Conservation (phyloP, 257 asterid genomes). For the Solanum etuberosum region DNA sequence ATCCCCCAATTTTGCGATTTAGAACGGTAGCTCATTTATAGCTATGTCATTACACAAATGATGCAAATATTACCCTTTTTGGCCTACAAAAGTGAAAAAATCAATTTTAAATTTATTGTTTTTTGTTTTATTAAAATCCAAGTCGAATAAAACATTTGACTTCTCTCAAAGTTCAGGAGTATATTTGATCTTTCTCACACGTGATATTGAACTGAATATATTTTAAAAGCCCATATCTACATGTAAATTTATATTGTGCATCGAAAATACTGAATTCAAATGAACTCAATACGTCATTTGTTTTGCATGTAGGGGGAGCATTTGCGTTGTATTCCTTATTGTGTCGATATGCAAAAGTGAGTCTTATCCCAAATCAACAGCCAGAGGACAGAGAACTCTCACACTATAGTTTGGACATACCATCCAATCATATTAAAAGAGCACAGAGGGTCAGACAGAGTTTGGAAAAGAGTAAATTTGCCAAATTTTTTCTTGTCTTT, state of each 20-base stretch:
- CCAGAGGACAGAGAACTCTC: conserved; percentile 56
- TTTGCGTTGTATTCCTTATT: conserved; percentile 65
- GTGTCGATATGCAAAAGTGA: conserved; percentile 62
- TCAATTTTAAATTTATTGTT: no score
- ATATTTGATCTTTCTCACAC: neutral
- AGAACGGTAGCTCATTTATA: neutral
- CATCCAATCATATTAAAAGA: conserved; percentile 29
- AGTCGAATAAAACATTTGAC: neutral
- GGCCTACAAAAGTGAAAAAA: neutral
- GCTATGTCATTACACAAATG: neutral
- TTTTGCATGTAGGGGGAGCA: conserved; percentile 47
- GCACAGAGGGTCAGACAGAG: conserved; percentile 37
- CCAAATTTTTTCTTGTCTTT: conserved; percentile 42
- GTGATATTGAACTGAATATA: neutral
- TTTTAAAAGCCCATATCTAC: neutral
- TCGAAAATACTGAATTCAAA: neutral
- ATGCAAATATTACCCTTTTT: neutral
- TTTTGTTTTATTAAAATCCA: neutral
- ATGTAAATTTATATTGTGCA: neutral
- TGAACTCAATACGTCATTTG: neutral
- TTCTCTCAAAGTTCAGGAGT: neutral
- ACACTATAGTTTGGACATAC: conserved; percentile 37
- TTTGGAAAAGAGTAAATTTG: conserved; percentile 37
- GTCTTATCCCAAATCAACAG: conserved; percentile 59
- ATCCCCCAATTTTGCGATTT: neutral